Percentiles rank a stretch among this genome's conserved stretches.
phyloP scores from a whole-genome alignment of 176 grass and related monocot genomes.

The Carex scoparia region DNA sequence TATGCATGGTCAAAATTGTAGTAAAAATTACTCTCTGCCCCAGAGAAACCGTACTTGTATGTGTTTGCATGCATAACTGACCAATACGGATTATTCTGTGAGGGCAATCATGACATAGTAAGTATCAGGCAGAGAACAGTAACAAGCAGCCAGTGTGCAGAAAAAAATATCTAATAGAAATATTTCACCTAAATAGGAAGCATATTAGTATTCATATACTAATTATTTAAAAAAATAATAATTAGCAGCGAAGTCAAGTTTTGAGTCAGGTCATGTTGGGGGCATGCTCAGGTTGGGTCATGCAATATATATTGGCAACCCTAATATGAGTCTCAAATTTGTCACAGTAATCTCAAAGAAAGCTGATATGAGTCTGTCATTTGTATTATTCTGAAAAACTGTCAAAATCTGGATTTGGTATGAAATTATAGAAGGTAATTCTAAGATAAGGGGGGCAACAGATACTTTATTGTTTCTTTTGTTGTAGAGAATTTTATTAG shows the following conservation, averaged over 20 bases:
- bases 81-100: conserved; percentile 88
- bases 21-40: conserved; percentile 51
- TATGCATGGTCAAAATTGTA: conserved; percentile 66
- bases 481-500: neutral
- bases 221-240: neutral
- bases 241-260: neutral
- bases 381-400: neutral
- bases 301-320: neutral
- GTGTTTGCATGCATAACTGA: conserved; percentile 80
- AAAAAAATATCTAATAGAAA: neutral
- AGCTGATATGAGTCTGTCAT: neutral
- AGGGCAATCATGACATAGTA: neutral
- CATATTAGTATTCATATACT: neutral
- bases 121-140: neutral
- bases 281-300: neutral
- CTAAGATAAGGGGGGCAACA: neutral
- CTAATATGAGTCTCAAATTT: neutral
- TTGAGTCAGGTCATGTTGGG: neutral
- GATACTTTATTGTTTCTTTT: neutral
- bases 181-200: neutral
- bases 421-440: neutral
- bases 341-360: neutral
- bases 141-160: neutral
- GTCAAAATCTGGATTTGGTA: neutral
- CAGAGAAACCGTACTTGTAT: conserved; percentile 86